Evolutionary conservation across 805 yeast species (phyloP), one percentile per base, ranked within the genome.

Genomic region (Lipomyces yamanashiensis): DNA sequence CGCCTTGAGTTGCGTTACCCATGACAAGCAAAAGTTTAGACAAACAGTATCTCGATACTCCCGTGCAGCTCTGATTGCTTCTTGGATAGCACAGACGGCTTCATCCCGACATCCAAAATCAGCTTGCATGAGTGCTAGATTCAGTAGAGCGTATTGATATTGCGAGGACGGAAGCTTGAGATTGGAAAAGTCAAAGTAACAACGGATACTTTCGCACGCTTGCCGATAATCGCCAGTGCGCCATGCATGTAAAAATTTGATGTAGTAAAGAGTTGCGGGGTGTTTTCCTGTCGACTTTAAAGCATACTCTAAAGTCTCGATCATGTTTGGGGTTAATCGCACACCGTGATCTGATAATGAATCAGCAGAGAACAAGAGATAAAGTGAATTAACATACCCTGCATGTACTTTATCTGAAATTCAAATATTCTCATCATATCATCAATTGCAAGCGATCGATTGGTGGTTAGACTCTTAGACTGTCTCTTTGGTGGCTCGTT

Each of bases 21-120:
- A 88, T 9, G 90, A 81, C 55, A 91, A 77, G 15, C 91, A 81
- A 69, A 86, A 86, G 34, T 89, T 87, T 48, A 91, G 79, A 33
- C 96, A 89, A 13, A 81, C 79, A 60, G 84, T 80, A 74, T 92
- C 97, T 66, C 86, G 86, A 70, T 88, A 87, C 71, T 92, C 97
- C 68, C 97, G 79, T 0, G 97, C 97, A 2, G 92, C 91, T 7
- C 88, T 80, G 1, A 91, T 88, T 0, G 97, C 95, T 73, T 92
- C 97, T 66, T 88, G 90, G 8, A 91, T 88, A 0, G 96, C 87
- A 67, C 87, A 81, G 8, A 17, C 34, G 0, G 97, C 96, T 63
- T 87, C 87, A 12, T 81, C 81, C 66, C 83, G 82, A 61, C 86
- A 85, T 36, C 86, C 85, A 73, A 88, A 89, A 57, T 82, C 83